A percentile compares a stretch with the other conserved stretches of the same genome.
phyloP scores from a whole-genome alignment of 371 early-diverging fungal species.

The Mucor sp. region DNA sequence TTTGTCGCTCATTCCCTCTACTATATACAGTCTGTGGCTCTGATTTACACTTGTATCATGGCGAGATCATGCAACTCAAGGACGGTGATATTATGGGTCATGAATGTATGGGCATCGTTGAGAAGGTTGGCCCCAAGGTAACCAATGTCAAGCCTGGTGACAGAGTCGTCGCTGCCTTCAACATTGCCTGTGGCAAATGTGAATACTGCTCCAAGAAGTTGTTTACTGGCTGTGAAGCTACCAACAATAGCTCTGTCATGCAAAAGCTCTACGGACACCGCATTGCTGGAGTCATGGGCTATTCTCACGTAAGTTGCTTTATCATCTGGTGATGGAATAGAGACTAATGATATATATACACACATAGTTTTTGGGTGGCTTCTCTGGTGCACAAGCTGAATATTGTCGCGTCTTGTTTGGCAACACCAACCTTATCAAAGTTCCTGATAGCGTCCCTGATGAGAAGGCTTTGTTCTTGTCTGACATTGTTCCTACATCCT shows the following conservation, averaged over 20 bases:
- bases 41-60: constrained; percentile 62
- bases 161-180: constrained; percentile 47
- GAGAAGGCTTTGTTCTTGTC: constrained; percentile 61
- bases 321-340: neutral
- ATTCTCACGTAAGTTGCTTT: constrained; percentile 39
- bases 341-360: neutral
- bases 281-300: constrained; percentile 57
- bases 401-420: constrained; percentile 62
- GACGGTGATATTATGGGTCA: constrained; percentile 42
- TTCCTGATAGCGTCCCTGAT: constrained; percentile 51
- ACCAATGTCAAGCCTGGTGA: constrained; percentile 50
- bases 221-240: constrained; percentile 54
- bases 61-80: constrained; percentile 56
- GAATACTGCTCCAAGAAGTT: constrained; percentile 47
- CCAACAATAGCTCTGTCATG: constrained; percentile 57
- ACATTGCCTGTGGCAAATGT: constrained; percentile 64
- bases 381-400: constrained; percentile 57
- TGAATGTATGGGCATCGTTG: constrained; percentile 50
- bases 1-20: neutral
- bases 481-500: constrained; percentile 64
- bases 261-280: constrained; percentile 60
- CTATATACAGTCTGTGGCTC: constrained; percentile 54
- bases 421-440: constrained; percentile 57
- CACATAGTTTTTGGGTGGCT: constrained; percentile 24
- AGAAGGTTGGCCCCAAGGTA: constrained; percentile 45